Conservation (phyloP, 2,329 filamentous ascomycete genomes). For the Ceratocystis ficicola region DNA sequence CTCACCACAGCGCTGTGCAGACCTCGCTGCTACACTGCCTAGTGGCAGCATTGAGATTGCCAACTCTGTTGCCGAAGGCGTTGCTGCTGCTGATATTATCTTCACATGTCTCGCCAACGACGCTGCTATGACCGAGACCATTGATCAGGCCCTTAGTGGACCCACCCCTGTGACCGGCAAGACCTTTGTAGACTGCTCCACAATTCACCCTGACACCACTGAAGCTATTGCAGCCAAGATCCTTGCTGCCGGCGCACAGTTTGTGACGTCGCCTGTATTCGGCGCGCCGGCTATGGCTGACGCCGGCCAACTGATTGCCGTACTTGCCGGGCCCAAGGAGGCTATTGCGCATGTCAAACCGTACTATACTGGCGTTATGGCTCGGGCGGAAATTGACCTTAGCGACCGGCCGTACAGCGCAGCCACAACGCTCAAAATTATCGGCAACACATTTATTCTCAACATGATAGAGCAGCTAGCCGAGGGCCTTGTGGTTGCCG, state of each 20-base stretch:
- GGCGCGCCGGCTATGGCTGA: conserved; percentile 61
- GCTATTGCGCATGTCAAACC: conserved; percentile 54
- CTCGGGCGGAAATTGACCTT: conserved; percentile 57
- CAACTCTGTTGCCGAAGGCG: conserved; percentile 51
- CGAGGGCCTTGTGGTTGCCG: conserved; percentile 65
- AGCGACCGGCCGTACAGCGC: conserved; percentile 54
- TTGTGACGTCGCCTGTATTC: conserved; percentile 61
- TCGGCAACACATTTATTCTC: conserved; percentile 77
- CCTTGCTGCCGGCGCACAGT: conserved; percentile 50
- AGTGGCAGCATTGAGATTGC: conserved; percentile 52
- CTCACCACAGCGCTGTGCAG: conserved; percentile 51
- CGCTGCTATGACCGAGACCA: conserved; percentile 51
- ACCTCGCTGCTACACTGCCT: conserved; percentile 50
- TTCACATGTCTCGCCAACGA: conserved; percentile 76
- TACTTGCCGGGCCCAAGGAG: conserved; percentile 53
- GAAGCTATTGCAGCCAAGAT: conserved; percentile 50
- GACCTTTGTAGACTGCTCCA: conserved; percentile 77
- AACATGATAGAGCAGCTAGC: conserved; percentile 71
- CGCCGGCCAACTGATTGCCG: conserved; percentile 56
- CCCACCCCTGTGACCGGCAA: conserved; percentile 50
- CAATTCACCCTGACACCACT: conserved; percentile 72
- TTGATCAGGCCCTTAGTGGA: conserved; percentile 42
- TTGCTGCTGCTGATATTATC: conserved; percentile 60
- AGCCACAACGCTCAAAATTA: conserved; percentile 61
- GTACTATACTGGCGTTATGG: conserved; percentile 61